Evolutionary conservation across 2,329 filamentous ascomycete species (phyloP).

Genomic region (Stemphylium vesicarium): DNA sequence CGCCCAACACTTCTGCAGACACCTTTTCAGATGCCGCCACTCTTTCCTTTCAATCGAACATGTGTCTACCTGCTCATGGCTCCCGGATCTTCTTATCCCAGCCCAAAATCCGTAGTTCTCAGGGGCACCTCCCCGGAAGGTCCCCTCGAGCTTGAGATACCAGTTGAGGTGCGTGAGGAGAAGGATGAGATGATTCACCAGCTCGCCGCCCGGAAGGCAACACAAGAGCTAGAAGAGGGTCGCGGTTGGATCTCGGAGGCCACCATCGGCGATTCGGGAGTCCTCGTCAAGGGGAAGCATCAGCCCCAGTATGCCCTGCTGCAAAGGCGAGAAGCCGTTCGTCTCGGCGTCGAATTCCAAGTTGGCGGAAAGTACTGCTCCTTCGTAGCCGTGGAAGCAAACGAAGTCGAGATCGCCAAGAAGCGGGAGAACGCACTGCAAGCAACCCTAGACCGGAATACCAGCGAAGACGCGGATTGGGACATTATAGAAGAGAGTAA

Average conservation of each 20-base stretch:
- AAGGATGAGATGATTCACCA: conserved; percentile 12
- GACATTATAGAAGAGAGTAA: background rate
- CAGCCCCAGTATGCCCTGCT: background rate
- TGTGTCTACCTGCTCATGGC: conserved; percentile 9
- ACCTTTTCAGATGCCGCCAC: conserved; percentile 1
- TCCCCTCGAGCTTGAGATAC: conserved; percentile 5
- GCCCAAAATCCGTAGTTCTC: conserved; percentile 4
- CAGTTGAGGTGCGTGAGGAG: conserved; percentile 1
- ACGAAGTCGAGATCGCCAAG: background rate
- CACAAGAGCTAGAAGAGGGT: conserved; percentile 12
- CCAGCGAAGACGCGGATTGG: background rate
- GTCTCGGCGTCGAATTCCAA: conserved; percentile 7
- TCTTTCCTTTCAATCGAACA: conserved; percentile 8
- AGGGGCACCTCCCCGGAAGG: conserved; percentile 7
- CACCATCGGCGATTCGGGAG: background rate
- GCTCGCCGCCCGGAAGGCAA: conserved; percentile 7
- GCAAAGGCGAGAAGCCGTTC: conserved; percentile 4
- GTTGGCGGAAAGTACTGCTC: conserved; percentile 10
- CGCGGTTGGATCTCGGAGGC: conserved; percentile 7
- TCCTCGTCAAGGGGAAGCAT: background rate
- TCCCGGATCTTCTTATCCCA: conserved; percentile 1
- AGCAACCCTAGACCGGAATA: background rate
- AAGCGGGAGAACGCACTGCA: background rate
- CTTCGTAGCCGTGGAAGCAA: conserved; percentile 7
- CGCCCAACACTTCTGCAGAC: conserved; percentile 3